Percentiles rank a stretch among this genome's conserved stretches.
Evolutionary conservation across 2,329 filamentous ascomycete species (phyloP).

Genomic region (Clonostachys sp.): DNA sequence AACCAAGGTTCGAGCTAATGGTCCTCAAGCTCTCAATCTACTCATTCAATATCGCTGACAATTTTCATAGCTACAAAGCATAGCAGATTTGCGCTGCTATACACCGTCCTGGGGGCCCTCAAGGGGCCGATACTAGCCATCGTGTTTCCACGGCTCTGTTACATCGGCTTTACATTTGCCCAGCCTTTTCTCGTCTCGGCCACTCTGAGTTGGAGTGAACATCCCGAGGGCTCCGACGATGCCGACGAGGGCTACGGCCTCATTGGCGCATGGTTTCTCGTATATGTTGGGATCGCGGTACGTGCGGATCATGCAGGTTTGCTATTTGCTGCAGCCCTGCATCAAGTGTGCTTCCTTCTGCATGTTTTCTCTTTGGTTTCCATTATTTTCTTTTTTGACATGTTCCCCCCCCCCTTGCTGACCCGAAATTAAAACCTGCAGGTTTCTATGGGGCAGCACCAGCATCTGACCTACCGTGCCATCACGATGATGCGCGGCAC

Average conservation of each 20-base stretch:
- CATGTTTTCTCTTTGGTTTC: too few relatives aligned
- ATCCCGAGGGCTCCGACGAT: slow-evolving; percentile 6
- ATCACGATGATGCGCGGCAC: slow-evolving; percentile 17
- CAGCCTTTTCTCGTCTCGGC: slow-evolving; percentile 16
- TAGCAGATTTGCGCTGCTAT: not conserved
- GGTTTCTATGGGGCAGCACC: not conserved
- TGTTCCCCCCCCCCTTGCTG: too few relatives aligned
- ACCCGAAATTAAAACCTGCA: too few relatives aligned
- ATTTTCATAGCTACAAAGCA: not conserved
- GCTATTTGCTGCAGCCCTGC: not conserved
- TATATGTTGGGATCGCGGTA: slow-evolving; percentile 16
- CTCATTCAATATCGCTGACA: too few relatives aligned
- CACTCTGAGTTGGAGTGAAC: slow-evolving; percentile 9
- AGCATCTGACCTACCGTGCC: slow-evolving; percentile 12
- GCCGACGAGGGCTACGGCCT: slow-evolving; percentile 8
- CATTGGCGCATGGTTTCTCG: slow-evolving; percentile 17
- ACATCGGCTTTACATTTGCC: slow-evolving; percentile 15
- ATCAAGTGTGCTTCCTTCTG: not conserved
- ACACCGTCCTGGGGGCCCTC: slow-evolving; percentile 3
- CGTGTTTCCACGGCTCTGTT: slow-evolving; percentile 9
- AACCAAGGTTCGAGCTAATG: not conserved
- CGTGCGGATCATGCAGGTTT: not conserved
- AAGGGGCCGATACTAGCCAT: slow-evolving; percentile 4
- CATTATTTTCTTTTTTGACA: too few relatives aligned
- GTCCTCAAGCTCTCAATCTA: too few relatives aligned